These are phyloP conservation scores for Cyclocybe aegerita DNA, from an alignment of 768 basidiomycete species.

Conservation along the genomic window DNA sequence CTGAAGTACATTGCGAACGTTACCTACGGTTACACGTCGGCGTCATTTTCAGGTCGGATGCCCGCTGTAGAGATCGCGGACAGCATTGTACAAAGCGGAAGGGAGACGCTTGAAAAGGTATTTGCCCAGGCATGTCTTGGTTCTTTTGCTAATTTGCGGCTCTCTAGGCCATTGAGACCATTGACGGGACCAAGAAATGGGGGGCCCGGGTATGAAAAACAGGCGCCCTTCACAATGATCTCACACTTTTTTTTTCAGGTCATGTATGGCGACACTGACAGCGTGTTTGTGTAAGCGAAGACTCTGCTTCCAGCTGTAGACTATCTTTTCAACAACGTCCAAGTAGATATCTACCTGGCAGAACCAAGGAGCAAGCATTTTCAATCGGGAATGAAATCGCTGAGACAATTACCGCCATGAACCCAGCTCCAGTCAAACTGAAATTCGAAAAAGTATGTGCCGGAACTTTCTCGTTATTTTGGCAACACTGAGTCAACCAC, in stretches of 20 bases:
- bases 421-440: slow-evolving; percentile 90
- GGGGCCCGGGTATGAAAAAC: slow-evolving; percentile 62
- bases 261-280: slow-evolving; percentile 98
- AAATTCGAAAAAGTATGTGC: slow-evolving; percentile 93
- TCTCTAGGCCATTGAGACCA: slow-evolving; percentile 74
- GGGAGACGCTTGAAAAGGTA: slow-evolving; percentile 94
- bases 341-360: slow-evolving; percentile 73
- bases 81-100: slow-evolving; percentile 94
- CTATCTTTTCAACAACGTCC: not conserved
- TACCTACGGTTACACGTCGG: slow-evolving; percentile 95
- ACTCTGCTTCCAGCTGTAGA: not conserved
- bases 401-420: slow-evolving; percentile 78
- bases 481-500: not conserved
- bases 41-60: slow-evolving; percentile 95
- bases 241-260: slow-evolving; percentile 40
- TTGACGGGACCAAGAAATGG: slow-evolving; percentile 81
- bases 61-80: slow-evolving; percentile 98
- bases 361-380: slow-evolving; percentile 93
- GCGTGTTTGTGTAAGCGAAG: slow-evolving; percentile 69
- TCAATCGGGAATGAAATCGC: slow-evolving; percentile 91
- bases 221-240: not conserved
- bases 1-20: slow-evolving; percentile 94
- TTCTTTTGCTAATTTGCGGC: not conserved
- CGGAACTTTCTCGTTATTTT: not conserved
- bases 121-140: not conserved